These are phyloP conservation scores for Stemphylium vesicarium DNA, from an alignment of 2,329 filamentous ascomycete species.

Conservation along the genomic window DNA sequence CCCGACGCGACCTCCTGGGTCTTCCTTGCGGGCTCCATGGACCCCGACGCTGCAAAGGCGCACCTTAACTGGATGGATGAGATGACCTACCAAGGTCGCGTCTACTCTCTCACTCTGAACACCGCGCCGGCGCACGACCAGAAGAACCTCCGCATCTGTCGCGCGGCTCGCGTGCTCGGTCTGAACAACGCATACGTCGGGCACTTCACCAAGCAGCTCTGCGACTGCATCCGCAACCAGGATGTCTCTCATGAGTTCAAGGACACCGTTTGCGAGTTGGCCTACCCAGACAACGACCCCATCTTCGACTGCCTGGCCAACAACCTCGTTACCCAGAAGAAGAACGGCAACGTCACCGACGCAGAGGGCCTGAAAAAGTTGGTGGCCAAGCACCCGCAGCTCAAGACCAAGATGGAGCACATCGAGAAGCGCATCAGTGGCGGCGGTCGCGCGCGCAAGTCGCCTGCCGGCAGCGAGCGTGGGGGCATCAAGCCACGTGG, in stretches of 20 bases:
- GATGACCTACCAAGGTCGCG: slow-evolving; percentile 27
- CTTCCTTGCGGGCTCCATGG: slow-evolving; percentile 26
- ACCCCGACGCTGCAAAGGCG: slow-evolving; percentile 17
- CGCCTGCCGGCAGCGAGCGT: not conserved
- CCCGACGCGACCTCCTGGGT: slow-evolving; percentile 19
- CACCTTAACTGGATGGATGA: slow-evolving; percentile 35
- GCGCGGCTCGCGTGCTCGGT: slow-evolving; percentile 31
- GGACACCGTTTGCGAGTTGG: slow-evolving; percentile 22
- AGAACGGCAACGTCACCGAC: not conserved
- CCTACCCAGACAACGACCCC: slow-evolving; percentile 30
- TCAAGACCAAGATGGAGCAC: slow-evolving; percentile 15
- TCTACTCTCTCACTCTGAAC: slow-evolving; percentile 33
- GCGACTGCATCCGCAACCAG: slow-evolving; percentile 34
- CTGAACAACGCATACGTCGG: slow-evolving; percentile 39
- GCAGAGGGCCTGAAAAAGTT: slow-evolving; percentile 7
- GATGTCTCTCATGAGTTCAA: slow-evolving; percentile 22
- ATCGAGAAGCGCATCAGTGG: slow-evolving; percentile 8
- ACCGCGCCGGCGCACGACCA: slow-evolving; percentile 19
- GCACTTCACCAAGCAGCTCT: slow-evolving; percentile 40
- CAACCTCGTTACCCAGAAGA: slow-evolving; percentile 26
- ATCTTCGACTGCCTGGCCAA: slow-evolving; percentile 38
- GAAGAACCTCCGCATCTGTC: slow-evolving; percentile 34
- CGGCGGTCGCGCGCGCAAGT: not conserved
- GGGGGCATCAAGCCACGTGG: not conserved
- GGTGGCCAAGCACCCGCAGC: slow-evolving; percentile 5